Percentiles rank a stretch among this genome's conserved stretches.
phyloP scores from a whole-genome alignment of 176 grass and related monocot species.

The Canna indica region DNA sequence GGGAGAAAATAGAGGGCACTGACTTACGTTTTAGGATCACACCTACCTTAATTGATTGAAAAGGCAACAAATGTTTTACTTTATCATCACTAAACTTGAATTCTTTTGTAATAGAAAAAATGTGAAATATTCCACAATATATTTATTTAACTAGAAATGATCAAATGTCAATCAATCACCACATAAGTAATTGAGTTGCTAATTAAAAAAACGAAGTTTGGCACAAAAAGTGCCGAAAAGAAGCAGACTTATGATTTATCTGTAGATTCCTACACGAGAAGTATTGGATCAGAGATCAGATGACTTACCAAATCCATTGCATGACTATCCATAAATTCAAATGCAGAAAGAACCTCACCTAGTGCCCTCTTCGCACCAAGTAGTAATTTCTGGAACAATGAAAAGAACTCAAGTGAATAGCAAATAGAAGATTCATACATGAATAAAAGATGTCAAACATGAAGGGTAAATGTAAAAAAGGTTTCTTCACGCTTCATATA shows the following conservation, averaged over 20 bases:
- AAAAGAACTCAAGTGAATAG: neutral
- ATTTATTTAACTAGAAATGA: too few species aligned
- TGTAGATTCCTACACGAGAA: neutral
- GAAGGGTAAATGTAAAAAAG: neutral
- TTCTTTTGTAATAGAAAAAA: neutral
- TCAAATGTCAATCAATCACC: too few species aligned
- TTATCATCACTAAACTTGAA: too few species aligned
- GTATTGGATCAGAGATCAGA: slow-evolving; percentile 1
- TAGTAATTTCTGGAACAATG: slow-evolving; percentile 61
- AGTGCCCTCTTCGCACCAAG: slow-evolving; percentile 69
- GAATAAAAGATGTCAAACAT: neutral
- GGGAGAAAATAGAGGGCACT: too few species aligned
- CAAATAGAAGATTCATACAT: neutral
- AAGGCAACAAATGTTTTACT: too few species aligned
- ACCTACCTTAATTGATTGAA: too few species aligned
- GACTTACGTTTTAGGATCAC: too few species aligned
- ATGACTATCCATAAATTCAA: slow-evolving; percentile 95
- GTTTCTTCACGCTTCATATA: neutral
- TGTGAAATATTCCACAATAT: too few species aligned
- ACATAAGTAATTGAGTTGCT: too few species aligned
- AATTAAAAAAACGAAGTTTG: neutral
- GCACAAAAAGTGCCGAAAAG: neutral
- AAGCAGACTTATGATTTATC: neutral
- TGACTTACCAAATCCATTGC: slow-evolving; percentile 76
- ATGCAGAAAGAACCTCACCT: slow-evolving; percentile 89